Conservation (phyloP, 2,329 filamentous ascomycete species). For the Curvularia sp. region DNA sequence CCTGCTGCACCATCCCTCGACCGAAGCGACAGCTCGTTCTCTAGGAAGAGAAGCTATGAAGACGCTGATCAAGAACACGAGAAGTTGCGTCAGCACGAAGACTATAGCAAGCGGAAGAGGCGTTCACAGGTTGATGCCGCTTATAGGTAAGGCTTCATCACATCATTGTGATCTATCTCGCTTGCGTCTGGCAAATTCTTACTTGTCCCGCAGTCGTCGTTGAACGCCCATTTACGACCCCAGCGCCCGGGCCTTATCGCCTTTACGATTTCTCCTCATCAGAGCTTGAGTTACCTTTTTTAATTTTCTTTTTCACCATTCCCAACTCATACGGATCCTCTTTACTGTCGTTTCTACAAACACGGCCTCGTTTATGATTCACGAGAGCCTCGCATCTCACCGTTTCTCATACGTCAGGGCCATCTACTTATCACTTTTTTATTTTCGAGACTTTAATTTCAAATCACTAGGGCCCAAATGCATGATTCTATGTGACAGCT, state of each 20-base stretch:
- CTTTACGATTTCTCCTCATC: neutral
- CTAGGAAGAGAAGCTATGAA: conserved; percentile 48
- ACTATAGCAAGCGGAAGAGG: conserved; percentile 47
- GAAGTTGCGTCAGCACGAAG: conserved; percentile 45
- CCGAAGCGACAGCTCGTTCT: conserved; percentile 43
- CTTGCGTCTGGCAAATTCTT: conserved; percentile 7
- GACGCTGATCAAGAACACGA: conserved; percentile 44
- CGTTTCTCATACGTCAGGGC: conserved; percentile 1
- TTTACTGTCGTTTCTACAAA: neutral
- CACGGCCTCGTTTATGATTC: conserved; percentile 1
- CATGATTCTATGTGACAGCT: neutral
- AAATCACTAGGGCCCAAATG: neutral
- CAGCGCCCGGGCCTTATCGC: neutral
- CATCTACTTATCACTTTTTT: neutral
- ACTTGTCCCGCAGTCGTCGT: conserved; percentile 21
- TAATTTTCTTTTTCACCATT: neutral
- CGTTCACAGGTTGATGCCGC: conserved; percentile 46
- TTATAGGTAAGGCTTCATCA: conserved; percentile 40
- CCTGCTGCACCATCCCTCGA: conserved; percentile 28
- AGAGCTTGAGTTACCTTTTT: neutral
- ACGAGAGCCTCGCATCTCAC: neutral
- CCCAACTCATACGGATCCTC: neutral
- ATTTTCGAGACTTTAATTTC: neutral
- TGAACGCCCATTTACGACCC: conserved; percentile 8
- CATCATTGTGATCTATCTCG: neutral